These are phyloP conservation scores for Funneliformis geosporum DNA, from an alignment of 192 early-diverging fungal genomes.

Conservation along the genomic window DNA sequence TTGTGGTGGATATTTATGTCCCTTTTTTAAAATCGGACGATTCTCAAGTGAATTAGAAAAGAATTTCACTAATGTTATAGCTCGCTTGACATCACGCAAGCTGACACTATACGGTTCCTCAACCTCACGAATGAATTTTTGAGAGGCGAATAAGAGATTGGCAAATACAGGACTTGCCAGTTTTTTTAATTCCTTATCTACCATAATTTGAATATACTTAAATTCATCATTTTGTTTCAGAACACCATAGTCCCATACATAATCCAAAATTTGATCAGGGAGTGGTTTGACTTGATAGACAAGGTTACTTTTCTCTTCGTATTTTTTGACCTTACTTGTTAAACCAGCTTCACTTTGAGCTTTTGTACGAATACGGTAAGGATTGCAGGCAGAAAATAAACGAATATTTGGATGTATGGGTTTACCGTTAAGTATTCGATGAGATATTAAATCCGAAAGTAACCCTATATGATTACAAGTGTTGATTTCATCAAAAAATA, in stretches of 20 bases:
- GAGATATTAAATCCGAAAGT: not conserved
- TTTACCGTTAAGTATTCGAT: not conserved
- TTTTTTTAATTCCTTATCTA: not conserved
- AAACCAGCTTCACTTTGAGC: not conserved
- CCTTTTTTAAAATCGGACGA: not conserved
- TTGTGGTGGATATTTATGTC: not conserved
- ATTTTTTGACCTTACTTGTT: not conserved
- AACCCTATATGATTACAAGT: not conserved
- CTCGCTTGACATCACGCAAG: slow-evolving; percentile 31
- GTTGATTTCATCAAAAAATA: not conserved
- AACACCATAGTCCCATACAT: not conserved
- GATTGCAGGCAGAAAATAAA: not conserved
- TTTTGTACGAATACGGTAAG: not conserved
- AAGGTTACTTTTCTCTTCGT: not conserved
- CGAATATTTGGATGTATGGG: not conserved
- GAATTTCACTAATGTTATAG: not conserved
- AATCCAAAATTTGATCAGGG: slow-evolving; percentile 22
- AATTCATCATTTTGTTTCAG: not conserved
- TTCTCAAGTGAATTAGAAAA: not conserved
- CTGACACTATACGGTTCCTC: slow-evolving; percentile 26
- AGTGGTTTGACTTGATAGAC: slow-evolving; percentile 4
- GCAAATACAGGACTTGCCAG: not conserved
- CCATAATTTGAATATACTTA: not conserved
- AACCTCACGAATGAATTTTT: slow-evolving; percentile 26
- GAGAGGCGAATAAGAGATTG: slow-evolving; percentile 20